Evolutionary conservation across 495 filamentous ascomycete species (phyloP), one percentile per base, ranked within the genome.

Genomic region (Penicillium steckii): DNA sequence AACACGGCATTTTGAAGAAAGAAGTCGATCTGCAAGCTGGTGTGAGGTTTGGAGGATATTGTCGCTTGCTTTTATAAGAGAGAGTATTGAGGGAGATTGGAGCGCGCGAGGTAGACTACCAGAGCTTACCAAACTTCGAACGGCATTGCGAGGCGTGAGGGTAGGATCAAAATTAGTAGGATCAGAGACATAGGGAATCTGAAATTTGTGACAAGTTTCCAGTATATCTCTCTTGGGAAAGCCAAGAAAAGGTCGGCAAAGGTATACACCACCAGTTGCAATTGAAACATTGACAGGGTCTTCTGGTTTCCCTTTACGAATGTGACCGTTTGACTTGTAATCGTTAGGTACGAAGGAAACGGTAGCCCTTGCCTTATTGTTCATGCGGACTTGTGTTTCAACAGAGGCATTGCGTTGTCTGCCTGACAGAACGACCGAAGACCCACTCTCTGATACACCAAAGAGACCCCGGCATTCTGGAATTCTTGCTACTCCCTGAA

Each of bases 391-490:
- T 8, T 42, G 41, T 4, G 44, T 5, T 24, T 35, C 30, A 23
- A 35, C 24, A 40, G 46, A 33, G 18, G 42, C 13, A 9, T 42
- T 35, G 8, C 42, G 29, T 5, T 57, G 45, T 23, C 45, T 52
- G 13, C 18, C 30, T 1, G 30, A 17, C 3, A 66, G 46, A 38
- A 17, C 46, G 21, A 48, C 30, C 0, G 52, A 61, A 4, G 66
- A 73, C 8, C 88, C 88, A 59, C 89, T 95, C 59, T 81, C 77
- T 53, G 86, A 72, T 13, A 88, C 79, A 9, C 86, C 85, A 64
- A 87, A 82, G 0, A 94, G 59, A 26, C 87, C 87, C 53, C 84
- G 76, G 59, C 89, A 93, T 66, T 97, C 91, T 5, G 94, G 94
- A 25, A 97, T 91, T 21, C 81, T 74, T 13, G 78, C 70, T 3